Base-by-base conservation (phyloP, 148 eudicot genomes). In the Mesembryanthemum crystallinum region DNA sequence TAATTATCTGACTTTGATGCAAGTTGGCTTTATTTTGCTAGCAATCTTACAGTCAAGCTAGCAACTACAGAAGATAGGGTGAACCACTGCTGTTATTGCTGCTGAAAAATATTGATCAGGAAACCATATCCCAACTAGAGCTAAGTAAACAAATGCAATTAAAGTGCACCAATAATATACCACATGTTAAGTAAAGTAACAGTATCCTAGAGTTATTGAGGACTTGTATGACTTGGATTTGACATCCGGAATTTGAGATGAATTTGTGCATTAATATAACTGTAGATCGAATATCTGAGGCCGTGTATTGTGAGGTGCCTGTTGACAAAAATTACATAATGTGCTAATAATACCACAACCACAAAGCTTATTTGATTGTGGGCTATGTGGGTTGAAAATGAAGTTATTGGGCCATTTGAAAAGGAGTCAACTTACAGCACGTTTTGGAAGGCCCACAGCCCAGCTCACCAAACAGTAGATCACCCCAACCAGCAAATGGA, bases 381-480 rank as follows among this genome's bases (percentile, higher is more conserved):
- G 65, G 54, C 25, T 47, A 14, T 21, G 6, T 47, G 45, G 57
- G 25, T 43, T 60, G 9, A 39, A 79, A 74, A 60, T 0, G 45
- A 43, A 55, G 72, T 25, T 7, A 74, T 68, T 52, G 32, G 78
- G 82, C 65, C 18, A 32, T 73, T 45, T 29, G 42, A 11, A 21
- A 72, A 14, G 21, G 59, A 69, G 62, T 60, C 0, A 57, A 88
- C 99, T 95, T 83, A 95, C 99, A 87, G 99, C 97, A 49, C 99
- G 90, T 82, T 95, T 92, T 10, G 99, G 99, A 74, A 95, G 99
- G 79, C 99, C 97, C 45, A 92, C 97, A 23, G 87, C n/a, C 99
- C 99, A 95, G 91, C 97, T 91, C 13, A 70, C 85, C 82, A 92
- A 82, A 82, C 97, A 95, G 84, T 95, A 95, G 7, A 89, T 80